Conservation (phyloP, 805 yeast species). For the Isabelozyma pseudorhagii region DNA sequence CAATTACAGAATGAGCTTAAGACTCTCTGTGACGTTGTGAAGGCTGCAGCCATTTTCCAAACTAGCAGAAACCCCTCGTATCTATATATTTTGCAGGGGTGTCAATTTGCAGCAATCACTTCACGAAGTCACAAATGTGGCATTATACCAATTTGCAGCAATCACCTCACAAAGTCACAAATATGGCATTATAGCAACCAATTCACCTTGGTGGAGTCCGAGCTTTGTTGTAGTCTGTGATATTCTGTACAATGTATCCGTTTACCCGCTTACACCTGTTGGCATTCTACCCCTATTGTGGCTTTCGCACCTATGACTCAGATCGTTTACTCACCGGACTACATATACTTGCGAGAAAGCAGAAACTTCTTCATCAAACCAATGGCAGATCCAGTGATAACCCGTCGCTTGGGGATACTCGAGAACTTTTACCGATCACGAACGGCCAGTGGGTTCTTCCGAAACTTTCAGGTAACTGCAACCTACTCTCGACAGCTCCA, state of each 20-base stretch:
- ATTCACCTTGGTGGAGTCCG: too few relatives aligned
- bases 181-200: not conserved
- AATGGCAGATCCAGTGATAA: not conserved
- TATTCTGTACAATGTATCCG: too few relatives aligned
- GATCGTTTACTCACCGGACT: too few relatives aligned
- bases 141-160: not conserved
- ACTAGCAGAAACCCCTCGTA: not conserved
- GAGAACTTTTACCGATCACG: constrained; percentile 36
- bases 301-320: too few relatives aligned
- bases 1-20: too few relatives aligned
- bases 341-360: too few relatives aligned
- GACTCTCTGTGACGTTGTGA: not conserved
- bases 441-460: constrained; percentile 23
- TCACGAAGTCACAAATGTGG: not conserved
- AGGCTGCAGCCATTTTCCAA: not conserved
- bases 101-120: not conserved
- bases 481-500: constrained; percentile 21
- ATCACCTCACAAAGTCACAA: not conserved
- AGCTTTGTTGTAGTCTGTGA: too few relatives aligned
- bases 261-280: too few relatives aligned
- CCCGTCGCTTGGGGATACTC: constrained; percentile 15
- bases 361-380: too few relatives aligned
- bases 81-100: not conserved
- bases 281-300: too few relatives aligned
- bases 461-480: constrained; percentile 33